phyloP scores from a whole-genome alignment of 169 alveolate genomes.

The Perkinsus chesapeaki region DNA sequence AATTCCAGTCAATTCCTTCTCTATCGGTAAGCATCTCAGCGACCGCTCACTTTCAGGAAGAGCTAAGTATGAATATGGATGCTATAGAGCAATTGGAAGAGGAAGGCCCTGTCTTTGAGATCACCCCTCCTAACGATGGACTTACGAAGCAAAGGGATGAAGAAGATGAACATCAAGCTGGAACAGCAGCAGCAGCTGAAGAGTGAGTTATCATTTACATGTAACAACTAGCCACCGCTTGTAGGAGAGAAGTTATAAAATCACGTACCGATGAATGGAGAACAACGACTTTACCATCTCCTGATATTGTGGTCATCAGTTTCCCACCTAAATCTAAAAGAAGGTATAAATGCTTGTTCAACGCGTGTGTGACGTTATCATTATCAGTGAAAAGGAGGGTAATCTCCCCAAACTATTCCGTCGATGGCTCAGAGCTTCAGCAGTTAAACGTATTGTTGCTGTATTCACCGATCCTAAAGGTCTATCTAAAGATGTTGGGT shows the following conservation, averaged over 20 bases:
- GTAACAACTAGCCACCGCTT: too few relatives aligned
- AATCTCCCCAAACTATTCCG: background rate
- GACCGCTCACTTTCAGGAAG: background rate
- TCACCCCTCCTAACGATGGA: background rate
- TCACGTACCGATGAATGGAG: background rate
- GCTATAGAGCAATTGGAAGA: background rate
- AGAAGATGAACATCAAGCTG: background rate
- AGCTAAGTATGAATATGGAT: background rate
- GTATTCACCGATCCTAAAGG: background rate
- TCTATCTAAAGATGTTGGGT: background rate
- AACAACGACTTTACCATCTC: background rate
- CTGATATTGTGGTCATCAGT: background rate
- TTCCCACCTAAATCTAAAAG: background rate
- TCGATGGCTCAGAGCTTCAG: background rate
- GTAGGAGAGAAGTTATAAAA: background rate
- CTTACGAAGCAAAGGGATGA: background rate
- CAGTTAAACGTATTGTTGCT: background rate
- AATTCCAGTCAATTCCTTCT: too few relatives aligned
- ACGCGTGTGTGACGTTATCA: background rate
- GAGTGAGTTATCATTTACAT: too few relatives aligned
- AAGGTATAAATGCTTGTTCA: background rate
- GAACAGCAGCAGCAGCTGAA: background rate
- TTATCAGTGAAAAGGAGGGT: background rate
- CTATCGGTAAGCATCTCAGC: too few relatives aligned
- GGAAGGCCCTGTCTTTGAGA: background rate